phyloP scores from a whole-genome alignment of 148 eudicot species.

The Camellia granthamiana region DNA sequence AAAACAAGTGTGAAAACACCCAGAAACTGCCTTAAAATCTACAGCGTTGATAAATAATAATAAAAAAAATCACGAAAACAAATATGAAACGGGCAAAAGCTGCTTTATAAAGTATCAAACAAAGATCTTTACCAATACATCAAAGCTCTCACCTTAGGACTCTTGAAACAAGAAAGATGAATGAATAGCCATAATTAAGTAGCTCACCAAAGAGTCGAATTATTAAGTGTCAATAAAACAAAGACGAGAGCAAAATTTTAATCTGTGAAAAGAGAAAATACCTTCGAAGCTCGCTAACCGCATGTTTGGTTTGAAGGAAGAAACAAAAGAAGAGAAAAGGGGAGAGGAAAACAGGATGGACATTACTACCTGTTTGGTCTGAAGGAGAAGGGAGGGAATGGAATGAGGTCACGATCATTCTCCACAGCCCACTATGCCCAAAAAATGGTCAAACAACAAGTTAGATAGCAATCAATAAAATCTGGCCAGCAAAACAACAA shows the following conservation, averaged over 20 bases:
- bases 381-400: background rate
- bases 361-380: background rate
- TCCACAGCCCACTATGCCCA: background rate
- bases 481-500: too few relatives aligned
- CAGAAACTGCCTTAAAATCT: background rate
- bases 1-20: background rate
- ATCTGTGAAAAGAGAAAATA: background rate
- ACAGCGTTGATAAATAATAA: too few relatives aligned
- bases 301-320: background rate
- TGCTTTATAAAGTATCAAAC: background rate
- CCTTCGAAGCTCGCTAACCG: background rate
- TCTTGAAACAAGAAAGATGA: background rate
- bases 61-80: background rate
- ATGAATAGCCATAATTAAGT: background rate
- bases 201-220: background rate
- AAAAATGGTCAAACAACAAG: background rate
- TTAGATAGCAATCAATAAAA: too few relatives aligned
- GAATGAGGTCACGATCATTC: background rate
- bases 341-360: too few relatives aligned
- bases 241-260: background rate
- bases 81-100: background rate
- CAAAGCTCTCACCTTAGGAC: background rate
- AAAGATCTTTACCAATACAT: background rate
- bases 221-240: background rate
- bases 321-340: background rate